Conservation (phyloP, 345 rosid species). For the Euphorbia peplus region DNA sequence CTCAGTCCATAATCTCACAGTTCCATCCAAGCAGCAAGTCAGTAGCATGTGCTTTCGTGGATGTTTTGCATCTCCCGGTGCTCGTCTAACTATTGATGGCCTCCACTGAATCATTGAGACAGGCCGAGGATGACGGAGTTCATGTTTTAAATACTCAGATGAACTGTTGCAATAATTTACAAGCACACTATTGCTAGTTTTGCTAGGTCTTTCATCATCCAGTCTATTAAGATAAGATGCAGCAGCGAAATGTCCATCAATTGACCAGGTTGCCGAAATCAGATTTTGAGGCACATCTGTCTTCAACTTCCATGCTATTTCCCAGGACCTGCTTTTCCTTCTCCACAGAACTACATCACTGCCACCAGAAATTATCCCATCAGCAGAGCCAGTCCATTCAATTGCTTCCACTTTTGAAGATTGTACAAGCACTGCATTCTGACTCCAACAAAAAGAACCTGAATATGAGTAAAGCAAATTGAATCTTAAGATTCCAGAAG, state of each 20-base stretch:
- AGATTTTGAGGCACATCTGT: conserved; percentile 60
- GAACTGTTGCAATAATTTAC: conserved; percentile 46
- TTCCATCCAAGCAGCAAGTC: conserved; percentile 88
- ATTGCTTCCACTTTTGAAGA: conserved; percentile 70
- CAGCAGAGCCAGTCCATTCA: conserved; percentile 82
- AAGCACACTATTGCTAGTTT: conserved; percentile 44
- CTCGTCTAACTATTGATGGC: conserved; percentile 44
- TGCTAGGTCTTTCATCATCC: conserved; percentile 33
- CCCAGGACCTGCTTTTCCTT: conserved; percentile 68
- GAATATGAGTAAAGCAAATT: conserved; percentile 59
- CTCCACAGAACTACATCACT: conserved; percentile 73
- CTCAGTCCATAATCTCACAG: conserved; percentile 84
- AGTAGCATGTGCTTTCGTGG: conserved; percentile 52
- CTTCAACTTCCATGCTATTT: conserved; percentile 78
- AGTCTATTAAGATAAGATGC: conserved; percentile 43
- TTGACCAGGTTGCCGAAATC: conserved; percentile 79
- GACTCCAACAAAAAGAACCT: conserved; percentile 99
- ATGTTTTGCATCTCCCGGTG: conserved; percentile 30
- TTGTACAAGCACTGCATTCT: conserved; percentile 76
- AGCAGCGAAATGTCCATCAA: conserved; percentile 66
- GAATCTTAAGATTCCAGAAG: conserved; percentile 37
- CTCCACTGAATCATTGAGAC: conserved; percentile 84
- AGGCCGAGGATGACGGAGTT: conserved; percentile 69
- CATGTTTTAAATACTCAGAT: conserved; percentile 40
- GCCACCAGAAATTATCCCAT: conserved; percentile 81